Evolutionary conservation across 345 rosid species (phyloP), one percentile per base, ranked within the genome.

Genomic region (Sisymbrium irio): DNA sequence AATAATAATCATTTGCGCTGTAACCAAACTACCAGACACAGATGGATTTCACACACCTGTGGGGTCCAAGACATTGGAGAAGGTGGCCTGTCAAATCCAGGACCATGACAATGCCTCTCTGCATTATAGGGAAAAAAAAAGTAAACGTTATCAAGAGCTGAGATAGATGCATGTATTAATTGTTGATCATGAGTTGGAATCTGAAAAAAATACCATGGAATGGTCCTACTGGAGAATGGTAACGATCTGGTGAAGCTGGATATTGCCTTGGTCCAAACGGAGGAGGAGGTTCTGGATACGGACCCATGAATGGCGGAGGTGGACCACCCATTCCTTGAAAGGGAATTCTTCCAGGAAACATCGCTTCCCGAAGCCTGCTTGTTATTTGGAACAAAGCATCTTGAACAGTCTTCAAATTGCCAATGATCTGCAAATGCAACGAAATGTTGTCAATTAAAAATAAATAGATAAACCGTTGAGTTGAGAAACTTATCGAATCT

Each of bases 331-430:
- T 69, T 42, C 80, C 77, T 28, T 81, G 79, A 74, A 81, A 83
- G 2, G 87, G 79, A 62, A 77, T 56, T 71, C 75, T 81, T 74
- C 82, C 71, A 14, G 93, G 89, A 78, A 90, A 82, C 81, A 90
- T 78, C 5, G 78, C 81, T 65, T 89, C 93, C 37, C 89, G 79
- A 69, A 89, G 84, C 72, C 93, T 86, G 74, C 85, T 79, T 53
- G 91, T 86, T 69, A 90, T 83, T 69, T 88, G 96, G 72, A 82
- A 88, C 78, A 90, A 81, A 28, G 96, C 93, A 78, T 90, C 96
- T 70, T 86, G 91, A 39, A 88, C 93, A 59, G 86, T 82, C 53
- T 85, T 89, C 67, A 82, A 62, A 71, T 78, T 90, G 51, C 93
- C 96, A 62, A 86, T 63, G 51, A 90, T 86, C 96, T 90, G 80